Evolutionary conservation across 1,284 basidiomycete species (phyloP).

Genomic region (Coniferiporia weirii): DNA sequence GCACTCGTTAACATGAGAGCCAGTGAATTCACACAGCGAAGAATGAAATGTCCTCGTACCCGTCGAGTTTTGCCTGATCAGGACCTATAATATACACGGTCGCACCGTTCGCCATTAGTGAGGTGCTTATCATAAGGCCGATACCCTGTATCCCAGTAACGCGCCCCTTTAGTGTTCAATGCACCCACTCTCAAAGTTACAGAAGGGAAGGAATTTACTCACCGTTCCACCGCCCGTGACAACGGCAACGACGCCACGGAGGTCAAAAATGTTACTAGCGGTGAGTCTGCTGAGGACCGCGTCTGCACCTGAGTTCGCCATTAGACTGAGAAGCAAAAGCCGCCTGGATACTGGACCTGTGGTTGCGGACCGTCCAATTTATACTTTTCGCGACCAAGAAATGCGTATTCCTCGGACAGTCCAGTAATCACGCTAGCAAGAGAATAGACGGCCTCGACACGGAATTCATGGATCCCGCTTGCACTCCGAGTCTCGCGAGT

Average conservation of each 20-base stretch:
- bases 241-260: constrained; percentile 42
- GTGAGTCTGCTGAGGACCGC: constrained; percentile 30
- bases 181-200: neutral
- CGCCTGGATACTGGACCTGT: no score
- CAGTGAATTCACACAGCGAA: neutral
- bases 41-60: constrained; percentile 20
- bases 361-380: no score
- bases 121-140: constrained; percentile 42
- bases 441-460: no score
- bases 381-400: no score
- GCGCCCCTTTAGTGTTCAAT: neutral
- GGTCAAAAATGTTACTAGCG: constrained; percentile 39
- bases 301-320: constrained; percentile 26
- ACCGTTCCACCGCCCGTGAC: constrained; percentile 47
- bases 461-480: no score
- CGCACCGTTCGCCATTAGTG: constrained; percentile 45
- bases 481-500: no score
- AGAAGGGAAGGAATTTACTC: constrained; percentile 19
- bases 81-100: constrained; percentile 46
- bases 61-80: constrained; percentile 39
- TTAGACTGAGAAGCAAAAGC: neutral
- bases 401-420: no score
- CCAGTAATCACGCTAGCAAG: no score
- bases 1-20: neutral
- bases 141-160: constrained; percentile 34